A percentile compares a stretch with the other conserved stretches of the same genome.
phyloP scores from a whole-genome alignment of 2,329 filamentous ascomycete genomes.

The Scolecobasidium constrictum region DNA sequence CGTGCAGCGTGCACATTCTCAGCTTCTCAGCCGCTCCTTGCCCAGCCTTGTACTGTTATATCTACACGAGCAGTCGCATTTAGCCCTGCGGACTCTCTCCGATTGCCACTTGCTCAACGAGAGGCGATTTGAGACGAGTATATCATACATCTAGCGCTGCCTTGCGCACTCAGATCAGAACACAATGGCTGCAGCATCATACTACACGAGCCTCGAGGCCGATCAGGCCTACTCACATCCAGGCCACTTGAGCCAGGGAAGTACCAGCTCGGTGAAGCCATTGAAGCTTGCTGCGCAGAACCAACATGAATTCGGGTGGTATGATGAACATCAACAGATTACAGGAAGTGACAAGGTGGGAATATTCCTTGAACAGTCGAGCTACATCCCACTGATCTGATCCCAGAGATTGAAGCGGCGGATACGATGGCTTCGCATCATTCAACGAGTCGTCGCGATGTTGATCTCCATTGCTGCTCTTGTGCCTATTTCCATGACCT shows the following conservation, averaged over 20 bases:
- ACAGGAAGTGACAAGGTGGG: too few relatives aligned
- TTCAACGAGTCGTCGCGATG: constrained; percentile 23
- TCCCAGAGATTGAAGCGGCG: constrained; percentile 21
- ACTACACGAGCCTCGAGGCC: not conserved
- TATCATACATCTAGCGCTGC: too few relatives aligned
- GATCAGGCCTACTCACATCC: not conserved
- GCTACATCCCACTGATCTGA: too few relatives aligned
- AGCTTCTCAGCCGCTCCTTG: too few relatives aligned
- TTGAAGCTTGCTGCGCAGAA: not conserved
- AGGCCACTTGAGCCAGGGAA: not conserved
- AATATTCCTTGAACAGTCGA: too few relatives aligned
- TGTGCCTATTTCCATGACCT: constrained; percentile 24
- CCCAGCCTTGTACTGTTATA: too few relatives aligned
- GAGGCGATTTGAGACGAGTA: too few relatives aligned
- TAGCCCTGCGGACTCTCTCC: too few relatives aligned
- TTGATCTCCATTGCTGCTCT: constrained; percentile 24
- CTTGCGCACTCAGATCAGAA: too few relatives aligned
- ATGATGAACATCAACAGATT: not conserved
- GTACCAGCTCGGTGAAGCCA: not conserved
- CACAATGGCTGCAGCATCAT: not conserved
- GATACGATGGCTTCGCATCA: constrained; percentile 26
- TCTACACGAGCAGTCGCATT: too few relatives aligned
- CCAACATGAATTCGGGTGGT: not conserved
- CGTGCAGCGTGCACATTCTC: too few relatives aligned
- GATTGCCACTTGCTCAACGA: too few relatives aligned